Conservation (phyloP, 2,329 filamentous ascomycete species). For the Exophiala lecanii-corni region DNA sequence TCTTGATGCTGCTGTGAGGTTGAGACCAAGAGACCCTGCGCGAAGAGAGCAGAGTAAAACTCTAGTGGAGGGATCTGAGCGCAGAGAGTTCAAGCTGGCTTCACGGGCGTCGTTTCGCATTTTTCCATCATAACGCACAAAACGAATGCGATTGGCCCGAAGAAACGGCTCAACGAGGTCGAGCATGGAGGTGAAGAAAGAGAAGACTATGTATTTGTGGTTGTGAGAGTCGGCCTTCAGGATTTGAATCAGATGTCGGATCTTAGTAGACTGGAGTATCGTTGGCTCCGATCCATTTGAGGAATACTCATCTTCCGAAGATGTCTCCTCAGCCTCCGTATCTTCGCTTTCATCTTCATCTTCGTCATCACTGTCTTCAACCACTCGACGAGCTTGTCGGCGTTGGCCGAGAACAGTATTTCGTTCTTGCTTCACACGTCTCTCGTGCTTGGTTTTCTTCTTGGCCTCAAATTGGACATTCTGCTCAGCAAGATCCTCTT, state of each 20-base stretch:
- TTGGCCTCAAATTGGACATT: slow-evolving; percentile 35
- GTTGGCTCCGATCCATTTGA: slow-evolving; percentile 40
- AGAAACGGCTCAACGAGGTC: slow-evolving; percentile 94
- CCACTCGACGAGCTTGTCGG: slow-evolving; percentile 35
- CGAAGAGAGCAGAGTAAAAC: slow-evolving; percentile 90
- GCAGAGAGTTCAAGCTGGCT: slow-evolving; percentile 71
- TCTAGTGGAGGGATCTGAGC: slow-evolving; percentile 68
- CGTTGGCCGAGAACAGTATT: slow-evolving; percentile 51
- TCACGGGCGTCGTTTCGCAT: slow-evolving; percentile 95
- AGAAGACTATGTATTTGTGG: slow-evolving; percentile 98
- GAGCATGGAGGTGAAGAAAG: slow-evolving; percentile 97
- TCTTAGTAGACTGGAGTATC: slow-evolving; percentile 71
- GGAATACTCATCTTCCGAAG: slow-evolving; percentile 31
- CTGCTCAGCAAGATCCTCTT: slow-evolving; percentile 65
- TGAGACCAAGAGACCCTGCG: slow-evolving; percentile 87
- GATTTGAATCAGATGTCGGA: slow-evolving; percentile 76
- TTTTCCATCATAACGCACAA: slow-evolving; percentile 85
- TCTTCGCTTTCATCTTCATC: not conserved
- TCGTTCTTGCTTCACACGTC: slow-evolving; percentile 32
- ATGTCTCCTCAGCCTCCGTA: slow-evolving; percentile 40
- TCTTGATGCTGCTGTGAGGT: slow-evolving; percentile 86
- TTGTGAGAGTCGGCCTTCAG: slow-evolving; percentile 70
- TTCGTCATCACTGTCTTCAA: slow-evolving; percentile 37
- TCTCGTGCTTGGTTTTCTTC: slow-evolving; percentile 46
- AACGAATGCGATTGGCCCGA: slow-evolving; percentile 65